Conservation (phyloP, 305 asterid genomes). For the Fraxinus dipetala region DNA sequence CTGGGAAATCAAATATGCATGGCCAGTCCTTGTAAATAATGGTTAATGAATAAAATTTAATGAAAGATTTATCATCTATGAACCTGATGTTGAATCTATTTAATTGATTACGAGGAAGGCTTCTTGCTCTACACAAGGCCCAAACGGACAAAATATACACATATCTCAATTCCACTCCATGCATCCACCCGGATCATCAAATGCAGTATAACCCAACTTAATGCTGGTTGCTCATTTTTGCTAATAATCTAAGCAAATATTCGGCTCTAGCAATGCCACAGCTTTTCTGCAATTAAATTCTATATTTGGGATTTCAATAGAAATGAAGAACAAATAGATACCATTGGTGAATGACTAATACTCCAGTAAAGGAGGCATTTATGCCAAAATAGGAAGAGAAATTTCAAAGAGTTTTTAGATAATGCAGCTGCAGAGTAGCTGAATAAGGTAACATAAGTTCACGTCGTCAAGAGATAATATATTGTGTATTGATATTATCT, state of each 20-base stretch:
- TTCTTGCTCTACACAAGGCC: neutral
- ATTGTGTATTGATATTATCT: neutral
- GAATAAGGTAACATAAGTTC: neutral
- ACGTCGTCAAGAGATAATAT: neutral
- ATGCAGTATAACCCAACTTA: neutral
- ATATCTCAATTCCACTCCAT: neutral
- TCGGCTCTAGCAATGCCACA: neutral
- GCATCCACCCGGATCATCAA: neutral
- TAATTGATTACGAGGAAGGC: neutral
- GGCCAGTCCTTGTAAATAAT: neutral
- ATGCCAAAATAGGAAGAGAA: neutral
- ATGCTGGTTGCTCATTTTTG: neutral
- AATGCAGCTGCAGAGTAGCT: neutral
- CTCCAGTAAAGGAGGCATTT: neutral
- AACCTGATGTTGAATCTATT: neutral
- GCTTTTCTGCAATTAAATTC: neutral
- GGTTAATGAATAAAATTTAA: neutral
- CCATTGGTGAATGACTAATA: neutral
- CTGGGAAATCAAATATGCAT: neutral
- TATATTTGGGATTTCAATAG: neutral
- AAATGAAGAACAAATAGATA: neutral
- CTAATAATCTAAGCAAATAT: neutral
- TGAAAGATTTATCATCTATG: neutral
- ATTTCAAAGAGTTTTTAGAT: neutral
- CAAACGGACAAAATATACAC: neutral